A percentile compares a stretch with the other conserved stretches of the same genome.
Conservation (phyloP, 2,329 filamentous ascomycete genomes). For the Colletotrichum sojae region DNA sequence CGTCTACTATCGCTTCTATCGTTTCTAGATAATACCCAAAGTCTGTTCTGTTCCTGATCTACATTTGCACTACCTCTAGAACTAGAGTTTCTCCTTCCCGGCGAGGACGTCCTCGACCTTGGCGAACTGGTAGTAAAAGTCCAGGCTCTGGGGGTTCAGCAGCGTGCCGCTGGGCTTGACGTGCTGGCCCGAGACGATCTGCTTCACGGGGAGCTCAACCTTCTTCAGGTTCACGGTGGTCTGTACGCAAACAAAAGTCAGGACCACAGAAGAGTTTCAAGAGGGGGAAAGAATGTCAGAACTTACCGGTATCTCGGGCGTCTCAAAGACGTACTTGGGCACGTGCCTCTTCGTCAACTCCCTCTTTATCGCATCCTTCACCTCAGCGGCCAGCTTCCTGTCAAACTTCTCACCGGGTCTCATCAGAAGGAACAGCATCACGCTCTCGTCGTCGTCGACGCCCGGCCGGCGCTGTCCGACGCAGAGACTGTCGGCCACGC, state of each 20-base stretch:
- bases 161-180: constrained; percentile 84
- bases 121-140: constrained; percentile 86
- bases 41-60: not conserved
- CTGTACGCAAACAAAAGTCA: constrained; percentile 62
- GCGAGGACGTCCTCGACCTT: constrained; percentile 73
- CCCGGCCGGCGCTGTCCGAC: constrained; percentile 80
- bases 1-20: not conserved
- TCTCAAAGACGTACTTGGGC: constrained; percentile 84
- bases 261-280: no score
- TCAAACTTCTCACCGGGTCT: constrained; percentile 70
- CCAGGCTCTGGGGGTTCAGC: constrained; percentile 80
- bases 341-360: constrained; percentile 82
- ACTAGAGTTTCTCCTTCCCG: constrained; percentile 64
- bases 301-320: constrained; percentile 83
- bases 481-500: constrained; percentile 80
- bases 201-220: constrained; percentile 87
- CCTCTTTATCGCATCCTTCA: constrained; percentile 76
- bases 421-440: constrained; percentile 71
- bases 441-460: constrained; percentile 65
- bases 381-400: constrained; percentile 64
- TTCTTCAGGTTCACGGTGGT: constrained; percentile 89
- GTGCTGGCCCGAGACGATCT: constrained; percentile 82
- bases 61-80: constrained; percentile 51
- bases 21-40: constrained; percentile 46
- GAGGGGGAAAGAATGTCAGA: not conserved